Evolutionary conservation across 2,329 filamentous ascomycete species (phyloP).

Genomic region (Aspergillus udagawae): DNA sequence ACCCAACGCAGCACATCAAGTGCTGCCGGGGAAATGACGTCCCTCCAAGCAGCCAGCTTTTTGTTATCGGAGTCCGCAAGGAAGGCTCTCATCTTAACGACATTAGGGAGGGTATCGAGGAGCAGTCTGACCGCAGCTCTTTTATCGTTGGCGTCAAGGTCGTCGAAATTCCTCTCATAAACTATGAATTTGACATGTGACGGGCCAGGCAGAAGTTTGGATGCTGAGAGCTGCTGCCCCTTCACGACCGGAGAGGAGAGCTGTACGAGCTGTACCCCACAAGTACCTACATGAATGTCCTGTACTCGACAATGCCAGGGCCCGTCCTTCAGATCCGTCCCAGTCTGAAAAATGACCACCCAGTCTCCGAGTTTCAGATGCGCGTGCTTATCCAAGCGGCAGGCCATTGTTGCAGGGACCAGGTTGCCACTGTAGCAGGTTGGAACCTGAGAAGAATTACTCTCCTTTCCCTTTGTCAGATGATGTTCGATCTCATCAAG

Average conservation of each 20-base stretch:
- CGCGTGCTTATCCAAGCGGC: constrained; percentile 35
- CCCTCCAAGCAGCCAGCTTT: constrained; percentile 51
- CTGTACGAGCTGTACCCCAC: constrained; percentile 40
- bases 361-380: constrained; percentile 50
- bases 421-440: not conserved
- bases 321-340: not conserved
- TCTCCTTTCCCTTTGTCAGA: not conserved
- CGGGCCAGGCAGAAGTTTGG: not conserved
- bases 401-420: constrained; percentile 31
- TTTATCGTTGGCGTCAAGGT: constrained; percentile 27
- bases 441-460: too few species aligned
- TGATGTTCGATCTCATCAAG: not conserved
- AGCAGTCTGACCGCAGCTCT: constrained; percentile 28
- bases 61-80: constrained; percentile 26
- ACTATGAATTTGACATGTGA: constrained; percentile 13
- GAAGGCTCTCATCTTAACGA: constrained; percentile 43
- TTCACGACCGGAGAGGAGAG: constrained; percentile 25
- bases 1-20: constrained; percentile 77
- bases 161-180: constrained; percentile 41
- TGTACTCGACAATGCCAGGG: constrained; percentile 49
- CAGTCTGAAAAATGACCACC: constrained; percentile 40
- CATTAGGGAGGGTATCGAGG: constrained; percentile 37
- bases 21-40: constrained; percentile 61
- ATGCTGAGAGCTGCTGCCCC: not conserved
- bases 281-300: constrained; percentile 44